Conservation (phyloP, 164 flowering plant genomes). For the Cinnamomum chago region DNA sequence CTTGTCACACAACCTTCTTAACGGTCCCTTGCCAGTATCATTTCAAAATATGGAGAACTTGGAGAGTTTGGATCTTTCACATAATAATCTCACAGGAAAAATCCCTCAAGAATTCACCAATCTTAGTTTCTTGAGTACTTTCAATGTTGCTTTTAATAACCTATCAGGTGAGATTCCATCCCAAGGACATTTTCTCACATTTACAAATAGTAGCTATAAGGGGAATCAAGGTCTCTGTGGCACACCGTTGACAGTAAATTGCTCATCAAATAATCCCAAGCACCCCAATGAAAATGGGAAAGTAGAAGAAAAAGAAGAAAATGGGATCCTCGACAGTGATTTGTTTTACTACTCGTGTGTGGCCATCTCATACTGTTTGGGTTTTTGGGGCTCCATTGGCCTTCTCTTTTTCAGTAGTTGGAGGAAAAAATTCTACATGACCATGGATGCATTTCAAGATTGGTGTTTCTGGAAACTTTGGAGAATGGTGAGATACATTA, state of each 20-base stretch:
- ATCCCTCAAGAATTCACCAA: background rate
- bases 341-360: slow-evolving; percentile 1
- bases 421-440: background rate
- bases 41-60: background rate
- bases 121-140: background rate
- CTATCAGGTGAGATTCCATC: background rate
- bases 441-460: background rate
- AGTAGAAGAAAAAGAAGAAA: background rate
- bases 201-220: background rate
- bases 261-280: background rate
- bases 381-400: background rate
- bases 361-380: background rate
- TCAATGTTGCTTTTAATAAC: slow-evolving; percentile 1
- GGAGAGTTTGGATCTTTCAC: slow-evolving; percentile 1
- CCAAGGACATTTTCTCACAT: background rate
- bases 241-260: background rate
- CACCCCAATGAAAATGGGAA: too few relatives aligned
- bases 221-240: slow-evolving; percentile 6
- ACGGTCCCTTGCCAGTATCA: background rate
- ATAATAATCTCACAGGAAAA: background rate
- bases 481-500: too few relatives aligned
- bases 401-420: background rate
- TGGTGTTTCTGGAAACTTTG: too few relatives aligned
- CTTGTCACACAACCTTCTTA: slow-evolving; percentile 7
- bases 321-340: background rate